Percentiles rank a stretch among this genome's conserved stretches.
phyloP scores from a whole-genome alignment of 805 yeast genomes.

The Saturnispora diversa region DNA sequence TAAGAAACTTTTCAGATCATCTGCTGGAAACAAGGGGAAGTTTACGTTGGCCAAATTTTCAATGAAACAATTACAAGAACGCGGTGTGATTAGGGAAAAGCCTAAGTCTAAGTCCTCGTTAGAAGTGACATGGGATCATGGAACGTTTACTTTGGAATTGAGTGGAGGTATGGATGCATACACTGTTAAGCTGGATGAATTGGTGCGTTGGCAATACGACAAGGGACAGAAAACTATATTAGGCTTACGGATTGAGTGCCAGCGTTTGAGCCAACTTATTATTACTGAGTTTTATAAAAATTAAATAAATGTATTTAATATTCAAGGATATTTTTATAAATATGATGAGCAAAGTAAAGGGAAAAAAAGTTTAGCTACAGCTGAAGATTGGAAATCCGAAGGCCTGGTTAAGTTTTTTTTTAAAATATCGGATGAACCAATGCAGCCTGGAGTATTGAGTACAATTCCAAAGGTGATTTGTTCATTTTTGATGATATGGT shows the following conservation, averaged over 20 bases:
- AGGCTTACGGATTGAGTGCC: constrained; percentile 2
- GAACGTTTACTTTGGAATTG: constrained; percentile 60
- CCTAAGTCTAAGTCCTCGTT: constrained; percentile 34
- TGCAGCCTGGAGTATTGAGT: too few species aligned
- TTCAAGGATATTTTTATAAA: too few species aligned
- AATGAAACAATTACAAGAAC: constrained; percentile 8
- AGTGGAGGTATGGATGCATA: constrained; percentile 28
- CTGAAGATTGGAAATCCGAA: too few species aligned
- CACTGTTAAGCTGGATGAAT: constrained; percentile 56
- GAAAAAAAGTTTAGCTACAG: too few species aligned
- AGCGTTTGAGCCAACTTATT: not conserved
- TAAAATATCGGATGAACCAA: too few species aligned
- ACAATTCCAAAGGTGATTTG: constrained; percentile 46
- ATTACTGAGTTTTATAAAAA: not conserved
- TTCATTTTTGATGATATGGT: constrained; percentile 32
- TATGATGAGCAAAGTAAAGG: too few species aligned
- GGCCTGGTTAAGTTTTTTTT: too few species aligned
- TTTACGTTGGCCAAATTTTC: constrained; percentile 2
- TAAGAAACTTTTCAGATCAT: constrained; percentile 34
- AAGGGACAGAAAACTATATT: constrained; percentile 24
- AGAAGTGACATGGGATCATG: constrained; percentile 68
- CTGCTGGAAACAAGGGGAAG: constrained; percentile 8
- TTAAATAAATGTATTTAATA: not conserved
- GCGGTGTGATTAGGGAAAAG: constrained; percentile 9
- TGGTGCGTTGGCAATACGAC: constrained; percentile 32